A percentile compares a stretch with the other conserved stretches of the same genome.
Evolutionary conservation across 75 land plant genomes (phyloP).

Genomic region (Azolla pinnata): DNA sequence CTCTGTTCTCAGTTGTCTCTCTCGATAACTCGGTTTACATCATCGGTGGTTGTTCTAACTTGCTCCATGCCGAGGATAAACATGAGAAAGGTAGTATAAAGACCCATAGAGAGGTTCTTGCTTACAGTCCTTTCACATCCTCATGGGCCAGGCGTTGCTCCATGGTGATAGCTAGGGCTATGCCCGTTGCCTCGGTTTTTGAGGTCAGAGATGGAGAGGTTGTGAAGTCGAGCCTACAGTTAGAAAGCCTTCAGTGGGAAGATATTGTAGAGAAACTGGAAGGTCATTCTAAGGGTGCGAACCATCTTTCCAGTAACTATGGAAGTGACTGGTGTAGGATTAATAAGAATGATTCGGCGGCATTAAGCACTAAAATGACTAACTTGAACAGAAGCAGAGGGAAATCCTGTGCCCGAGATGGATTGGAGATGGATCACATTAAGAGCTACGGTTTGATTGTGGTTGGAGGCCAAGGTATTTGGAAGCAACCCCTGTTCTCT

Average conservation of each 20-base stretch:
- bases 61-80: slow-evolving; percentile 26
- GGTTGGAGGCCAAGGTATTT: slow-evolving; percentile 61
- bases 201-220: slow-evolving; percentile 14
- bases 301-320: no score
- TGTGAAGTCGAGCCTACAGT: background rate
- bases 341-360: no score
- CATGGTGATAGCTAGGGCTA: slow-evolving; percentile 54
- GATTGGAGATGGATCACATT: no score
- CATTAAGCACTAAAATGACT: no score
- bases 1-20: slow-evolving; percentile 51
- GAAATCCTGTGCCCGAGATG: no score
- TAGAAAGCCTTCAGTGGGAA: no score
- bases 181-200: slow-evolving; percentile 47
- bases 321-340: no score
- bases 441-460: slow-evolving; percentile 51
- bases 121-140: slow-evolving; percentile 40
- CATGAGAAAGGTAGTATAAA: slow-evolving; percentile 41
- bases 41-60: slow-evolving; percentile 62
- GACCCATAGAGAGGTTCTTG: slow-evolving; percentile 54
- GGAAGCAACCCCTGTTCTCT: slow-evolving; percentile 59
- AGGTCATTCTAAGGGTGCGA: no score
- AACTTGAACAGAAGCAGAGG: no score
- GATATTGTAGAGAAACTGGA: no score
- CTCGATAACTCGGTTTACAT: slow-evolving; percentile 36
- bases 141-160: slow-evolving; percentile 51